Evolutionary conservation across 768 basidiomycete genomes (phyloP), one percentile per base, ranked within the genome.

Genomic region (Hypholoma fasciculare): DNA sequence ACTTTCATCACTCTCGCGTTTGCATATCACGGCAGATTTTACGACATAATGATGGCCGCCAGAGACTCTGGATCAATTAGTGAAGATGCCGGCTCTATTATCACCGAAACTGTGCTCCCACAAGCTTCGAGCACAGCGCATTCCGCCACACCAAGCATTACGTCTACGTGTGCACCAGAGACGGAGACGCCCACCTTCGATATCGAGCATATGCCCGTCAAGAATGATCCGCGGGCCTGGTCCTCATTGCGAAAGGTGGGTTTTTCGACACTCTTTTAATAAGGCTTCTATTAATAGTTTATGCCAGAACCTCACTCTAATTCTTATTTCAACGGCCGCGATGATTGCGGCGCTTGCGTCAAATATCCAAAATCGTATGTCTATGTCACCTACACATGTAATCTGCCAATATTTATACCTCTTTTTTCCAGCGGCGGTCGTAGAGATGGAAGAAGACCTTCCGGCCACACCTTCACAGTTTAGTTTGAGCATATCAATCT

Each of bases 401-500:
- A 7, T 17, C 30, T 34, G 40, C 20, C 1, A 19, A 38, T 46
- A 40, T 12, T 11, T 12, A 39, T 50, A 19, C 40, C 39, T 26
- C 34, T 43, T 34, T 23, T 44, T 51, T 43, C 30, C 57, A 91
- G 89, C 90, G 44, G 82, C 86, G 11, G 86, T 89, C 37, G 69
- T 78, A 27, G 70, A 83, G 54, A 86, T 91, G 72, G 77, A 86
- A 61, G 61, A 61, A 2, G 77, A 88, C 17, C 75, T 93, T 38
- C 79, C 81, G 46, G 86, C 90, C 1, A 82, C 82, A 0, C 74
- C 77, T 50, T 70, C 77, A 9, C 79, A 89, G 61, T 85, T 94
- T 56, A 87, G 89, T 59, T 76, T 85, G 70, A 82, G 82, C 58
- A 73, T 92, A 13, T 86, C 89, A 0, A 59, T 87, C n/a, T 93